Base-by-base conservation (phyloP, 345 rosid genomes). In the Cardamine occulta region DNA sequence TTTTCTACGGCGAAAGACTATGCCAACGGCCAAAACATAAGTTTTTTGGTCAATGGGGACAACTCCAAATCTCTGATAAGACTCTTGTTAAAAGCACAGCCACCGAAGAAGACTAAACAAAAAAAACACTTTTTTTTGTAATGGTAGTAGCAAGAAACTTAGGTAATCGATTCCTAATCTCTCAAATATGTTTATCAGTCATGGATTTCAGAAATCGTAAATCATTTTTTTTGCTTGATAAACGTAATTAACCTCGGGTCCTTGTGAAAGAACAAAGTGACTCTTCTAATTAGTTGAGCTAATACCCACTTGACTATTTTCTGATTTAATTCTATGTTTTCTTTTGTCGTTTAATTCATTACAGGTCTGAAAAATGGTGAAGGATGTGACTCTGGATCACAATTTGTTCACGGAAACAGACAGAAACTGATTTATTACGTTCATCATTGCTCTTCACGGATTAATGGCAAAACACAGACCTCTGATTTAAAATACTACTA, bases 371-470 rank as follows among this genome's bases (percentile, higher is more conserved):
- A 65, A 57, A 58, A 48, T 51, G 44, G 73, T 31, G 63, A 37
- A 66, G 17, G 68, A 57, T 56, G 72, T 58, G 71, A 70, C 70
- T 66, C 3, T 57, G 35, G 48, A 58, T 71, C 57, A 78, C 76
- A 57, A 49, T 68, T 57, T 55, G 21, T 78, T 72, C 77, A 71
- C 66, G 72, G 76, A 72, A 72, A 72, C 76, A 49, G 49, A 78
- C 77, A 72, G 58, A 72, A 77, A 31, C 54, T 65, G 39, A 78
- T 57, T 57, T 47, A 71, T 72, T 58, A 51, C 62, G 47, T 58
- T 72, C 76, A 66, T 72, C 49, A 70, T 70, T 70, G 60, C 47
- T 70, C 61, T 56, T 71, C 59, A 35, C 61, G 48, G 31, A 64
- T 39, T 71, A 55, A 68, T 61, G 8, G 21, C 74, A 68, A 68